These are phyloP conservation scores for Scedosporium boydii DNA, from an alignment of 2,329 filamentous ascomycete species.

Conservation along the genomic window DNA sequence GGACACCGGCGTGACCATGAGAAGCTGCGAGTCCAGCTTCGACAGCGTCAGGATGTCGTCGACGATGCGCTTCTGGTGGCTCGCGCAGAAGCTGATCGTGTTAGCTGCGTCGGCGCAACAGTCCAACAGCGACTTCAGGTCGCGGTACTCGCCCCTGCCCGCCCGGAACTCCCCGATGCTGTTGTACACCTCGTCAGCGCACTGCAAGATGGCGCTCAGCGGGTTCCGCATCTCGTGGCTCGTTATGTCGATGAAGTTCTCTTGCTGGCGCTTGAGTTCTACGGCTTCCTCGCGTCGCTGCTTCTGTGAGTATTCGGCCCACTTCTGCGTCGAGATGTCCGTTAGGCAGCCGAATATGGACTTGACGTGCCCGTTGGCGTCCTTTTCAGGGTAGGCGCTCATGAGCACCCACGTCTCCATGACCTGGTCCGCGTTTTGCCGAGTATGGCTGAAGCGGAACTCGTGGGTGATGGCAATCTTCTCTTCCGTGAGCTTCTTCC, in stretches of 20 bases:
- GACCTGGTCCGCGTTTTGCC: constrained; percentile 26
- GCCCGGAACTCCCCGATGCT: constrained; percentile 34
- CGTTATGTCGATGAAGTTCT: constrained; percentile 66
- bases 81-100: constrained; percentile 70
- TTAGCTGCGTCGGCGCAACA: constrained; percentile 65
- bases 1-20: constrained; percentile 61
- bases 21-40: constrained; percentile 61
- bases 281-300: constrained; percentile 71
- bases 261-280: constrained; percentile 64
- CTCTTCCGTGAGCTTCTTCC: constrained; percentile 51
- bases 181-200: constrained; percentile 60
- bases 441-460: constrained; percentile 64
- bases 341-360: constrained; percentile 74
- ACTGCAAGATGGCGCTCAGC: constrained; percentile 64
- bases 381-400: constrained; percentile 65
- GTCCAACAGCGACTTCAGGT: constrained; percentile 40
- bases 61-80: constrained; percentile 66
- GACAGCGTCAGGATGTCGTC: constrained; percentile 58
- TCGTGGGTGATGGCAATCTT: constrained; percentile 59
- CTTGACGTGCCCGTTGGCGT: constrained; percentile 54
- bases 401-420: constrained; percentile 70
- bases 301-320: constrained; percentile 72
- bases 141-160: constrained; percentile 24
- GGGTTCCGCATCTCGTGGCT: constrained; percentile 72
- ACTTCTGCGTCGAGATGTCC: constrained; percentile 79